Evolutionary conservation across 176 grass and related monocot species (phyloP).

Genomic region (Juncus effusus): DNA sequence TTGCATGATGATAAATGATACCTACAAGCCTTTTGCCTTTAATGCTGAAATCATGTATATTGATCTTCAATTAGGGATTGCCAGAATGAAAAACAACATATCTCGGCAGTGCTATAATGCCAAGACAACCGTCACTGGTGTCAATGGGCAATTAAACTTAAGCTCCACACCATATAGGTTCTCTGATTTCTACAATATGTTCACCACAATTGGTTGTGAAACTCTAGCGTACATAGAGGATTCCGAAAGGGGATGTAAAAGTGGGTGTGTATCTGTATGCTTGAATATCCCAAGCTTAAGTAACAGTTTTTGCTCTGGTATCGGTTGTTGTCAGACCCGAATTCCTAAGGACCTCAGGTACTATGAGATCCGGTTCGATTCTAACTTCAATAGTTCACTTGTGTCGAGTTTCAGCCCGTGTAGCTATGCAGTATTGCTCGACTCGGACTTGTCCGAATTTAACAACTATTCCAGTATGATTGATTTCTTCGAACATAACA

Average conservation of each 20-base stretch:
- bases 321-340: slow-evolving; percentile 20
- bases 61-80: too few relatives aligned
- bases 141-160: background rate
- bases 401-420: slow-evolving; percentile 1
- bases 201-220: slow-evolving; percentile 1
- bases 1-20: too few relatives aligned
- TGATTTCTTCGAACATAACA: background rate
- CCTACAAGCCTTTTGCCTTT: too few relatives aligned
- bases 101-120: background rate
- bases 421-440: slow-evolving; percentile 20
- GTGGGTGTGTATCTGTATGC: slow-evolving; percentile 6
- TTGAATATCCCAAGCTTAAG: background rate
- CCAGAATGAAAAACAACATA: background rate
- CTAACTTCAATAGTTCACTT: background rate
- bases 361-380: background rate
- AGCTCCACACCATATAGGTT: background rate
- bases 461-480: background rate
- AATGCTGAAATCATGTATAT: too few relatives aligned
- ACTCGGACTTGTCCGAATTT: background rate
- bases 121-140: background rate
- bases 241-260: background rate
- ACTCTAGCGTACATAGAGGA: background rate
- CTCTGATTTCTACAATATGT: background rate
- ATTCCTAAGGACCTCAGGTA: slow-evolving; percentile 5
- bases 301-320: slow-evolving; percentile 6